Base-by-base conservation (phyloP, 768 basidiomycete species). In the Mycena leptocephala region DNA sequence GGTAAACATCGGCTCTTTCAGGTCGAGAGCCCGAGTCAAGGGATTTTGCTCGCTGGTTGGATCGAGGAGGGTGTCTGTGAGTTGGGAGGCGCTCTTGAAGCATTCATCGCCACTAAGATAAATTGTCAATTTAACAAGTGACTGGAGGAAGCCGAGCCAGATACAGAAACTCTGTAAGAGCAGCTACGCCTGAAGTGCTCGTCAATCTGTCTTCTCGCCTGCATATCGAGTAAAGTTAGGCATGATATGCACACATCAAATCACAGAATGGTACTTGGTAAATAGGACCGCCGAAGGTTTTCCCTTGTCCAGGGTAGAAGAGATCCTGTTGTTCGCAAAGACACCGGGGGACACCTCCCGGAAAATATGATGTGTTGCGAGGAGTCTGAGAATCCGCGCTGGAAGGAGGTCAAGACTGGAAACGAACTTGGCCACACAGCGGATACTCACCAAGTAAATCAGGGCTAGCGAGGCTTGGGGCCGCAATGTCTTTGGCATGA, bases 321-420 rank as follows among this genome's bases (percentile, higher is more conserved):
- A 86, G 18, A 83, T 74, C 22, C 84, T 82, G 76, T 87, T 88
- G 72, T 86, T 83, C 11, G 82, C 76, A 62, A 85, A 88, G 4
- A 84, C 82, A 70, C 86, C 77, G 8, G 84, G 83, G 2, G 74
- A 72, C 41, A 84, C 74, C 67, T 88, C 87, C 32, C 33, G 43
- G 80, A 87, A 87, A 73, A 87, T 79, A 72, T 87, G 85, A 43
- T 82, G 79, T 0, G 84, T 84, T 13, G 85, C 82, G 26, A 87
- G 83, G 39, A 81, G 76, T 11, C 87, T 82, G 10, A 88, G 81
- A 62, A 84, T 58, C 5, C 85, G 86, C 13, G 80, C 85, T 87
- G 46, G 18, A 37, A 64, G 53, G 37, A 3, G 62, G 55, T 9
- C 22, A 41, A n/a, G n/a, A 24, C n/a, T n/a, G 48, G 41, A 63